Base-by-base conservation (phyloP, 129 eudicot species). In the Chrysanthemum makinoi region DNA sequence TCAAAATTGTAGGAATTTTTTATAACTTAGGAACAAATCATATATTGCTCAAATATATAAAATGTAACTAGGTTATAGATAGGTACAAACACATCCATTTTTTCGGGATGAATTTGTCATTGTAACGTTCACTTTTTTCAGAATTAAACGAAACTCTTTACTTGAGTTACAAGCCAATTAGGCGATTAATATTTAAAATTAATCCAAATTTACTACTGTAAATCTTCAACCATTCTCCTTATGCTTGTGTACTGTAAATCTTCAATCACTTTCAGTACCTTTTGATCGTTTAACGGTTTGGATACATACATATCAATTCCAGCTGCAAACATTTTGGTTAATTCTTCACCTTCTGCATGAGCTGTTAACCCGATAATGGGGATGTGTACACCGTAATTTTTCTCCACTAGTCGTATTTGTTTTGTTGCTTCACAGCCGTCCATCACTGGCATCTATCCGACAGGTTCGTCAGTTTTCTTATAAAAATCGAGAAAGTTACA, bases 361-460 rank as follows among this genome's bases (percentile, higher is more conserved):
- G 88, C 88, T 8, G 91, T 85, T 17, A 88, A 62, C 3, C 86
- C 91, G 12, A 85, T 76, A 11, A 85, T 83, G 0, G 88, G 91
- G 26, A 75, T 72, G 69, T 72, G 84, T 15, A 80, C 72, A 5
- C 86, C 90, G 9, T 75, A 72, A 6, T 62, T 46, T 58, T 57
- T 67, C 82, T 88, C 90, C 53, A 49, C 80, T 28, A 66, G 71
- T 11, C 91, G 66, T 26, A 85, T 88, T 17, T 19, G 68, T 11
- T 58, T 49, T 2, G 91, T 73, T 51, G 77, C 70, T 15, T 73
- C 77, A 63, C 70, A 73, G 2, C 77, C 77, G 1, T 73, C 70
- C 77, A 62, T 73, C 63, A 62, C 77, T 0, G 77, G 70, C 77
- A 73, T 73, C 77, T 73, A 8, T 18, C 18, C 5, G 5, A 62